These are phyloP conservation scores for Aethionema arabicum DNA, from an alignment of 345 rosid species.

Conservation along the genomic window DNA sequence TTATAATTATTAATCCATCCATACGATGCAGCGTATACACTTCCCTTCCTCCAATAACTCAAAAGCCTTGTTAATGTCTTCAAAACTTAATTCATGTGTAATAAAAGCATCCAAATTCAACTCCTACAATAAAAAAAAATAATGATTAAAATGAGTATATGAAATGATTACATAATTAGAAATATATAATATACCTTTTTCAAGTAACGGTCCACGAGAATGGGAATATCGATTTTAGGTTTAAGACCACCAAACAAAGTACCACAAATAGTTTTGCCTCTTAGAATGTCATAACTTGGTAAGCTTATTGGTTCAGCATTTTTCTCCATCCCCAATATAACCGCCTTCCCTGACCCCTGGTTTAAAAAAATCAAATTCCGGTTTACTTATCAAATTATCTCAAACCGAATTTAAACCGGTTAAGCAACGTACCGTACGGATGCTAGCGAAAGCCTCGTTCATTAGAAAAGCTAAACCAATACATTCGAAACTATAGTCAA, in stretches of 20 bases:
- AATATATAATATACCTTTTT: slow-evolving; percentile 33
- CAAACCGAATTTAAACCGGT: neutral
- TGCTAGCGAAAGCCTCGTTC: slow-evolving; percentile 58
- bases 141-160: neutral
- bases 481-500: slow-evolving; percentile 79
- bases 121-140: slow-evolving; percentile 37
- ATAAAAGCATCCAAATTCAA: slow-evolving; percentile 47
- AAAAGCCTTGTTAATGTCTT: slow-evolving; percentile 62
- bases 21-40: slow-evolving; percentile 52
- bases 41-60: slow-evolving; percentile 47
- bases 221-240: slow-evolving; percentile 55
- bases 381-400: neutral
- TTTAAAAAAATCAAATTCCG: neutral
- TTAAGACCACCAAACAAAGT: slow-evolving; percentile 57
- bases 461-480: slow-evolving; percentile 57
- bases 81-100: slow-evolving; percentile 49
- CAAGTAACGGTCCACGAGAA: slow-evolving; percentile 42
- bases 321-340: slow-evolving; percentile 56
- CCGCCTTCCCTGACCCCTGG: slow-evolving; percentile 72
- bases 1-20: slow-evolving; percentile 46
- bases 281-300: slow-evolving; percentile 37
- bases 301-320: slow-evolving; percentile 38
- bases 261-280: slow-evolving; percentile 50
- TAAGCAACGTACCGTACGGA: slow-evolving; percentile 37
- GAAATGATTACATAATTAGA: too few species aligned